Evolutionary conservation across 208 protist species (phyloP).

Genomic region (Porcisia hertigi): DNA sequence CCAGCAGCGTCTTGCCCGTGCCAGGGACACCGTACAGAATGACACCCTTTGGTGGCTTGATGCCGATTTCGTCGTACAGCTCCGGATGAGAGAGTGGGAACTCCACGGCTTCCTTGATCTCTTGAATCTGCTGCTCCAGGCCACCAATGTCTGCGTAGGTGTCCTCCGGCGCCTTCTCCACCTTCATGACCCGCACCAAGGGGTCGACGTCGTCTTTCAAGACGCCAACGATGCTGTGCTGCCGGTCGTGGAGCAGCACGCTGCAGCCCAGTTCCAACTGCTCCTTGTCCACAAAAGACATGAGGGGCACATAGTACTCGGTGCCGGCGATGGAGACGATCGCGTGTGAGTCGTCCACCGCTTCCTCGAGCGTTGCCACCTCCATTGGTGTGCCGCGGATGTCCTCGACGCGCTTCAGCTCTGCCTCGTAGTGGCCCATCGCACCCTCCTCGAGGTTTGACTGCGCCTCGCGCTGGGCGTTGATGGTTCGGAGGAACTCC

Average conservation of each 20-base stretch:
- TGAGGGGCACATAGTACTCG: conserved; percentile 99
- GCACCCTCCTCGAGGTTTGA: conserved; percentile 79
- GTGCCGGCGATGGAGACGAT: conserved; percentile 97
- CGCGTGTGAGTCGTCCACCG: conserved; percentile 99
- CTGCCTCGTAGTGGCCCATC: conserved; percentile 91
- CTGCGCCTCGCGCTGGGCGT: conserved; percentile 77
- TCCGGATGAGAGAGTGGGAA: conserved; percentile 99
- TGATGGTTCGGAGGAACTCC: conserved; percentile 97
- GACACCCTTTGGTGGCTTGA: conserved; percentile 99
- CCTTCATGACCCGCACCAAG: conserved; percentile 99
- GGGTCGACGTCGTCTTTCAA: conserved; percentile 98
- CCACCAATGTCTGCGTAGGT: conserved; percentile 99
- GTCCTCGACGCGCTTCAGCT: conserved; percentile 97
- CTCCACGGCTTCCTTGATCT: conserved; percentile 99
- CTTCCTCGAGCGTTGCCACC: conserved; percentile 99
- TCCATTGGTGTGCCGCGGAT: conserved; percentile 98
- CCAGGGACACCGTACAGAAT: conserved; percentile 99
- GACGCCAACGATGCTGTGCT: conserved; percentile 97
- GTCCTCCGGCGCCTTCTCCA: conserved; percentile 99
- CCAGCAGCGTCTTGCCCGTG: conserved; percentile 98
- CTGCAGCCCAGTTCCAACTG: conserved; percentile 97
- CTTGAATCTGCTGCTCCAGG: conserved; percentile 99
- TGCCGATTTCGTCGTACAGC: conserved; percentile 99
- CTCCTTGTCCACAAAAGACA: conserved; percentile 99
- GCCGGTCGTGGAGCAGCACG: conserved; percentile 98